Percentiles rank a stretch among this genome's conserved stretches.
phyloP scores from a whole-genome alignment of 129 eudicot species.

The Erigeron canadensis region DNA sequence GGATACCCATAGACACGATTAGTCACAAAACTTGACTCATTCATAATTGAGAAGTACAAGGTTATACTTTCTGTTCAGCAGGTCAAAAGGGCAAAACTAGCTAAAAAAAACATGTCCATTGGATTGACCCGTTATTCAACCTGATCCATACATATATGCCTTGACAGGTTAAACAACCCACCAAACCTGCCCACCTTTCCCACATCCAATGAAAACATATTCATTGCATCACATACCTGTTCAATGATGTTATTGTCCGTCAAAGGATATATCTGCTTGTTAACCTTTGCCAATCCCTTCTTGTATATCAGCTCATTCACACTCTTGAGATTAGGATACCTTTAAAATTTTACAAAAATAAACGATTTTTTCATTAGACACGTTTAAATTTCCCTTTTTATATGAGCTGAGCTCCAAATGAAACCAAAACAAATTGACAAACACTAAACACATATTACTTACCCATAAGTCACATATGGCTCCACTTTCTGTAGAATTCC shows the following conservation, averaged over 20 bases:
- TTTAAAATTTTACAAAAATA: constrained; percentile 14
- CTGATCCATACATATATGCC: background rate
- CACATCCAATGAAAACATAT: background rate
- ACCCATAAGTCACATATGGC: constrained; percentile 92
- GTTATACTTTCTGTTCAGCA: no score
- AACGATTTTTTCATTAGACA: background rate
- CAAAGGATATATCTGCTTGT: constrained; percentile 59
- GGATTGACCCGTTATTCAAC: background rate
- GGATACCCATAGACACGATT: background rate
- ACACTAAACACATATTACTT: constrained; percentile 10
- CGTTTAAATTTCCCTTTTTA: background rate
- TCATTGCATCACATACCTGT: constrained; percentile 40
- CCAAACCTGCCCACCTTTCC: background rate
- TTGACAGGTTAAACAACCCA: background rate
- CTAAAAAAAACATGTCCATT: background rate
- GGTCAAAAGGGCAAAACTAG: background rate
- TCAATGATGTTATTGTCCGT: constrained; percentile 75
- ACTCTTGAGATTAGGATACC: constrained; percentile 73
- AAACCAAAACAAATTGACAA: background rate
- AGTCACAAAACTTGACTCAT: no score
- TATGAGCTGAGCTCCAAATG: no score
- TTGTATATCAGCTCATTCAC: constrained; percentile 79
- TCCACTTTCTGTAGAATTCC: constrained; percentile 69
- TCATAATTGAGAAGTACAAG: no score
- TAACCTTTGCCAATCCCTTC: constrained; percentile 60